Evolutionary conservation across 345 rosid genomes (phyloP).

Genomic region (Linum tenue): DNA sequence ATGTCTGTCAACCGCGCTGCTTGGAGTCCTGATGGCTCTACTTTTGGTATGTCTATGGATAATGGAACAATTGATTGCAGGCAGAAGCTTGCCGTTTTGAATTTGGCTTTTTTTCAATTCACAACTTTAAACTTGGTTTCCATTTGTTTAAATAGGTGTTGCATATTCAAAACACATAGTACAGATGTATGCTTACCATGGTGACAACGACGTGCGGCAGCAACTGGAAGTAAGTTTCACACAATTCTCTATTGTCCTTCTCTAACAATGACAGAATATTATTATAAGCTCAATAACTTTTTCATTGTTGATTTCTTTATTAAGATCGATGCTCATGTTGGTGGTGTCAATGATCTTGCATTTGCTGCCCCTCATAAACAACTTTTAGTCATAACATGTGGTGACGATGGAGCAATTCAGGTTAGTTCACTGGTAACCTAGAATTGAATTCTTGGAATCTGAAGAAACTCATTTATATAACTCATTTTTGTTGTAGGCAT

Average conservation of each 20-base stretch:
- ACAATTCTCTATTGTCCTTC: neutral
- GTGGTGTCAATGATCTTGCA: slow-evolving; percentile 71
- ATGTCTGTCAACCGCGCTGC: slow-evolving; percentile 33
- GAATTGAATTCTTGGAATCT: neutral
- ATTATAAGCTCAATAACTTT: neutral
- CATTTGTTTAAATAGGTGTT: neutral
- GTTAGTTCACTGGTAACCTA: slow-evolving; percentile 21
- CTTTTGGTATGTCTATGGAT: slow-evolving; percentile 34
- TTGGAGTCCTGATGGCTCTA: slow-evolving; percentile 50
- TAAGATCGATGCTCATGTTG: slow-evolving; percentile 71
- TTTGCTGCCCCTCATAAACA: slow-evolving; percentile 45
- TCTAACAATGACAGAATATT: neutral
- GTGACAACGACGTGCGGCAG: neutral
- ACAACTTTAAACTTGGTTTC: neutral
- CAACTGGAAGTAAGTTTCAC: neutral
- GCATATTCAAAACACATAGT: slow-evolving; percentile 9
- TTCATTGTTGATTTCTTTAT: slow-evolving; percentile 7
- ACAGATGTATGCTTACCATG: neutral
- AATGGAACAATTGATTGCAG: neutral
- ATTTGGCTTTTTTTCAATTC: slow-evolving; percentile 2
- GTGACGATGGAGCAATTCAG: slow-evolving; percentile 73
- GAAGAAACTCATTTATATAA: neutral
- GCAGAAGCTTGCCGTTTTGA: neutral
- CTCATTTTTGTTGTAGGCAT: slow-evolving; percentile 35
- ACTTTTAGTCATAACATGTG: slow-evolving; percentile 57